Percentiles rank a stretch among this genome's conserved stretches.
Evolutionary conservation across 78 protist species (phyloP).

Genomic region (Dictyostelium purpureum): DNA sequence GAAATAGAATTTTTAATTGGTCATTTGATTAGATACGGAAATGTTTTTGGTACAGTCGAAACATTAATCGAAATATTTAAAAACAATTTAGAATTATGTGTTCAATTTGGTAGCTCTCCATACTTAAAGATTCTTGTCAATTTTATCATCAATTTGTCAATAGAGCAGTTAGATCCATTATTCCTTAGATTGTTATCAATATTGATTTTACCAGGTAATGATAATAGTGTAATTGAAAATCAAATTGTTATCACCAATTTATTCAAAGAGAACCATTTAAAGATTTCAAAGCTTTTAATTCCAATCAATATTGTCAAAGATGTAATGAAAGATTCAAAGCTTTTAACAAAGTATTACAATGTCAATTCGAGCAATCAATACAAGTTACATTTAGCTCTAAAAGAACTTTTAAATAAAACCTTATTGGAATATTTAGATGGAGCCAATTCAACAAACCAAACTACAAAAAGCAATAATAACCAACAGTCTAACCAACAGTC

Average conservation of each 20-base stretch:
- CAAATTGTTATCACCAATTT: conserved; percentile 56
- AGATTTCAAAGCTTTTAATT: conserved; percentile 5
- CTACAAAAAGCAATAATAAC: no score
- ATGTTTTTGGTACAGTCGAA: conserved; percentile 67
- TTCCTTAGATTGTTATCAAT: conserved; percentile 17
- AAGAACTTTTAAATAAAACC: conserved; percentile 9
- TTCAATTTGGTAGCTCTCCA: conserved; percentile 52
- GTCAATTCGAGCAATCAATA: conserved; percentile 13
- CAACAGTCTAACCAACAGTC: neutral
- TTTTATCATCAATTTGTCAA: conserved; percentile 17
- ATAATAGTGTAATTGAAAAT: conserved; percentile 43
- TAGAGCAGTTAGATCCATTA: conserved; percentile 37
- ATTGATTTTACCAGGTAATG: conserved; percentile 44
- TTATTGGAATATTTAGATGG: conserved; percentile 19
- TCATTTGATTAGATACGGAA: conserved; percentile 70
- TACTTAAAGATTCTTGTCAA: conserved; percentile 32
- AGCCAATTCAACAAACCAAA: neutral
- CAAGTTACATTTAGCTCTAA: conserved; percentile 27
- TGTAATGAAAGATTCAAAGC: conserved; percentile 48
- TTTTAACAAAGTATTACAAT: conserved; percentile 3
- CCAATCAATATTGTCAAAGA: conserved; percentile 7
- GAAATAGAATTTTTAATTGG: conserved; percentile 68
- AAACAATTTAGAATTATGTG: conserved; percentile 16
- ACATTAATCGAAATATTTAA: conserved; percentile 63
- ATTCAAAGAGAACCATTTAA: conserved; percentile 10